Percentiles rank a stretch among this genome's conserved stretches.
These are phyloP conservation scores for Tuctoria greenei DNA, from an alignment of 176 grass and related monocot species.

Conservation along the genomic window DNA sequence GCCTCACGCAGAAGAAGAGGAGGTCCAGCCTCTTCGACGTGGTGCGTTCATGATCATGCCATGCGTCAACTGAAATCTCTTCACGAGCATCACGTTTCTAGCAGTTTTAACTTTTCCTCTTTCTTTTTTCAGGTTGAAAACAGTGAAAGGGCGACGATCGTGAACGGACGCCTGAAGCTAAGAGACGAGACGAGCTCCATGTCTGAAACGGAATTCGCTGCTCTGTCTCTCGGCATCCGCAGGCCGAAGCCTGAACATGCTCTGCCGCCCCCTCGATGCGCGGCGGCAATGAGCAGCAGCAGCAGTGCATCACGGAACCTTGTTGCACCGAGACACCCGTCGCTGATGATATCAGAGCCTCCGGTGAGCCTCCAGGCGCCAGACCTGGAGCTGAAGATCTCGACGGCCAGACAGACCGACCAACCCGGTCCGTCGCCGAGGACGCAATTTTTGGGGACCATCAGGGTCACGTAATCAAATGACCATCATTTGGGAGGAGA, in stretches of 20 bases:
- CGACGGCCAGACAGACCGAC: neutral
- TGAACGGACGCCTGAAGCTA: conserved; percentile 18
- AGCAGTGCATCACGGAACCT: neutral
- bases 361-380: conserved; percentile 38
- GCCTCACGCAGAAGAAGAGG: conserved; percentile 70
- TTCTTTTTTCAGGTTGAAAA: conserved; percentile 39
- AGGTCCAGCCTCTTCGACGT: conserved; percentile 85
- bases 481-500: neutral
- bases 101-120: neutral
- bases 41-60: conserved; percentile 19
- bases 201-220: conserved; percentile 36
- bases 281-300: conserved; percentile 19
- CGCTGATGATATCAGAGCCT: conserved; percentile 16
- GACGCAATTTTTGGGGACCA: too few relatives aligned
- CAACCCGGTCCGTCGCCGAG: too few relatives aligned
- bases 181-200: conserved; percentile 5
- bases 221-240: conserved; percentile 40
- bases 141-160: conserved; percentile 28
- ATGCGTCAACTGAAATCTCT: neutral
- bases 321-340: conserved; percentile 7
- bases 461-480: neutral
- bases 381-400: conserved; percentile 89
- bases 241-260: neutral
- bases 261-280: conserved; percentile 34
- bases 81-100: neutral